These are phyloP conservation scores for Linum tenue DNA, from an alignment of 345 rosid genomes.

Conservation along the genomic window DNA sequence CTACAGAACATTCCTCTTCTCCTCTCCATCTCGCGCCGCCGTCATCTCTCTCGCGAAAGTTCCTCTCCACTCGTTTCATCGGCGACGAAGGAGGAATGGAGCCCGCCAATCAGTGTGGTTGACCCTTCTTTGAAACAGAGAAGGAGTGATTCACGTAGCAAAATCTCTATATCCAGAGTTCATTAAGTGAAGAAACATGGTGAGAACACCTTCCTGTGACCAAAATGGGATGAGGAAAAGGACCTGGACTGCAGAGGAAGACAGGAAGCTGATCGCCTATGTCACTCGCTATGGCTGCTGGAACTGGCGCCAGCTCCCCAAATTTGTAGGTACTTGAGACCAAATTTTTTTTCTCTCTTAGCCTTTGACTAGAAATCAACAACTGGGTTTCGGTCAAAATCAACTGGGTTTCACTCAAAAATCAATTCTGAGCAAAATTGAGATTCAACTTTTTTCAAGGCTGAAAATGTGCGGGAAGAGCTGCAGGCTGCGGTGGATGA, in stretches of 20 bases:
- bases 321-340: conserved; percentile 37
- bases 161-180: too few relatives aligned
- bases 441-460: conserved; percentile 17
- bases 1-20: too few relatives aligned
- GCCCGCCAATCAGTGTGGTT: too few relatives aligned
- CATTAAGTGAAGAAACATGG: conserved; percentile 22
- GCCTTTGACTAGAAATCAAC: neutral
- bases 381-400: neutral
- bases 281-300: conserved; percentile 40
- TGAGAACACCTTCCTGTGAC: conserved; percentile 41
- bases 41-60: too few relatives aligned
- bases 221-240: conserved; percentile 41
- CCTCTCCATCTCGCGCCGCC: too few relatives aligned
- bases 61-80: too few relatives aligned
- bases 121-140: neutral
- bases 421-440: neutral
- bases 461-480: conserved; percentile 56
- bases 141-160: too few relatives aligned
- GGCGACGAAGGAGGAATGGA: too few relatives aligned
- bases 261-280: conserved; percentile 37
- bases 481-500: conserved; percentile 57
- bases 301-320: conserved; percentile 64
- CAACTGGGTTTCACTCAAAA: neutral
- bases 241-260: conserved; percentile 58
- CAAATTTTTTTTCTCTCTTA: neutral